Percentiles rank a stretch among this genome's conserved stretches.
Conservation (phyloP, 768 basidiomycete species). For the Lyophyllum decastes region DNA sequence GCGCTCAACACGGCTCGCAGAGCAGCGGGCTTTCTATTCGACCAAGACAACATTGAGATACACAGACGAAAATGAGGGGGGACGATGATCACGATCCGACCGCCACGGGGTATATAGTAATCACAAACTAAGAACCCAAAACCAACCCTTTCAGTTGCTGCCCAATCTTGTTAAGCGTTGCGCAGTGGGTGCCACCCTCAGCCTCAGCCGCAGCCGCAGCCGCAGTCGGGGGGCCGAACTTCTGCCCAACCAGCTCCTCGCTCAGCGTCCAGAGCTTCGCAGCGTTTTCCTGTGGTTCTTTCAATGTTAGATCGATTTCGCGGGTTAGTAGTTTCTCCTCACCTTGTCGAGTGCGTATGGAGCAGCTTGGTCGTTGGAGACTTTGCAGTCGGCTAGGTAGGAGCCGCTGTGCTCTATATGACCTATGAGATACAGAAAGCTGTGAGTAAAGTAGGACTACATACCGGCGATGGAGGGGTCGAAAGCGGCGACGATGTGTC, state of each 20-base stretch:
- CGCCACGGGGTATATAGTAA: neutral
- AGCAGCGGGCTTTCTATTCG: no score
- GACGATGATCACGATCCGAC: no score
- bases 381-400: slow-evolving; percentile 5
- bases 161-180: neutral
- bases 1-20: no score
- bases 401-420: slow-evolving; percentile 3
- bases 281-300: slow-evolving; percentile 3
- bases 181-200: neutral
- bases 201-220: no score
- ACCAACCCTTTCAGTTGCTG: neutral
- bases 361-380: slow-evolving; percentile 8
- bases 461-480: slow-evolving; percentile 7
- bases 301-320: neutral
- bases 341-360: slow-evolving; percentile 11
- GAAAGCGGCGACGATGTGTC: slow-evolving; percentile 8
- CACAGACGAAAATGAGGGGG: no score
- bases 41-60: no score
- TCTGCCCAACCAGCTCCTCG: slow-evolving; percentile 16
- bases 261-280: slow-evolving; percentile 15
- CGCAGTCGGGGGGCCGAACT: neutral
- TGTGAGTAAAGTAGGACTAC: neutral
- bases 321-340: no score
- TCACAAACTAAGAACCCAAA: neutral
- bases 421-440: neutral